Percentiles rank a stretch among this genome's conserved stretches.
Evolutionary conservation across 805 yeast species (phyloP).

Genomic region (Monosporozyma aquatica): DNA sequence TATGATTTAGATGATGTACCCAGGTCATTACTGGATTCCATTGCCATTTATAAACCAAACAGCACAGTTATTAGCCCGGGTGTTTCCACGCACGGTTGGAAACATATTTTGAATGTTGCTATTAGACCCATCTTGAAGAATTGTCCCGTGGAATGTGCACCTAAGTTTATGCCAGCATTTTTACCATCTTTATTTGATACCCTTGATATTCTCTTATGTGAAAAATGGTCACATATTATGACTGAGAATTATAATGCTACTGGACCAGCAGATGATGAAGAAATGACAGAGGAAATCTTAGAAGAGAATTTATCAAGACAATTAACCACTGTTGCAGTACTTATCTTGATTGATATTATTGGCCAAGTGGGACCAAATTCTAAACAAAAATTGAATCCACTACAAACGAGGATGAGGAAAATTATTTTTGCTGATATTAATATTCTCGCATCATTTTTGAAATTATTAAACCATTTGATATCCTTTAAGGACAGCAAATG

Average conservation of each 20-base stretch:
- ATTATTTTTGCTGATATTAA: constrained; percentile 55
- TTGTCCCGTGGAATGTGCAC: constrained; percentile 68
- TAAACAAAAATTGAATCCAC: constrained; percentile 35
- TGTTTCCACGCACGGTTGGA: constrained; percentile 91
- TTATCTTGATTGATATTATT: constrained; percentile 77
- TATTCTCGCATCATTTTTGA: constrained; percentile 69
- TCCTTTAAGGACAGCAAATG: constrained; percentile 85
- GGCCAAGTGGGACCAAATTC: constrained; percentile 60
- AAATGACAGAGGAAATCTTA: constrained; percentile 94
- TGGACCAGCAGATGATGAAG: constrained; percentile 64
- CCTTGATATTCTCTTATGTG: constrained; percentile 63
- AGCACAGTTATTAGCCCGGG: constrained; percentile 48
- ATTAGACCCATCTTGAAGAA: constrained; percentile 78
- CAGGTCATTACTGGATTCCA: constrained; percentile 65
- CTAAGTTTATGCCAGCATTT: constrained; percentile 63
- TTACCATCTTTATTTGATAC: constrained; percentile 69
- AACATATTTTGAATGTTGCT: constrained; percentile 87
- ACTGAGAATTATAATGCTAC: constrained; percentile 34
- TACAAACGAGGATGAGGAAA: constrained; percentile 57
- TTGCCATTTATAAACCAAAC: constrained; percentile 58
- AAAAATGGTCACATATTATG: constrained; percentile 53
- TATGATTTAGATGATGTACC: constrained; percentile 83
- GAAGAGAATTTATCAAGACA: constrained; percentile 92
- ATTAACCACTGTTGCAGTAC: constrained; percentile 81
- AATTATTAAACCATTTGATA: constrained; percentile 65